Evolutionary conservation across 805 yeast species (phyloP), one percentile per base, ranked within the genome.

Genomic region (Komagataella pseudopastoris): DNA sequence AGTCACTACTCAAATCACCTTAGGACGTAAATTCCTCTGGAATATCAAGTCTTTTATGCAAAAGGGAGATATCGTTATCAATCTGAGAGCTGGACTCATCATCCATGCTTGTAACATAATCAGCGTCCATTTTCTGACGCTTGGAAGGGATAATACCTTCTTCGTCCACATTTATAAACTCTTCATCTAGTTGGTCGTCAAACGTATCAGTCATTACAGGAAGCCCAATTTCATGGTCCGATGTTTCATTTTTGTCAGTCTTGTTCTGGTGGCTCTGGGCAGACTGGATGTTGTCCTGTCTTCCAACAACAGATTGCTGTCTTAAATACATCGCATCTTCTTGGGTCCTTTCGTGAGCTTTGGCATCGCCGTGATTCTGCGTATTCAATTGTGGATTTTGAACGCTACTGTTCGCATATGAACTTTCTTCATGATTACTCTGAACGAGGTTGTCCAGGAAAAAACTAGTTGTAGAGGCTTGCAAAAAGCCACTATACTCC

Each of bases 401-500:
- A 30, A 30, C 39, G 6, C 14, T 30, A 14, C 39, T 30, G 39
- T 10, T 30, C 4, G 14, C 39, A 30, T 30, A 30, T 14, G 14
- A 12, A 30, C 14, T 30, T 30, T 30, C 39, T 30, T 30, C 39
- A 30, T 14, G 10, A 30, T 10, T 30, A 30, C 39, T 30, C 4
- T 30, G 39, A 12, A 30, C 39, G 14, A 14, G 39, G 14, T 30
- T 6, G 39, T 30, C 39, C 8, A 30, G 14, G 2, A 10, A 14
- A 30, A 30, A 30, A 30, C 12, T 30, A 30, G 39, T 14, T 10
- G 39, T 30, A 8, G 39, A 30, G 14, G 39, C 39, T 30, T 10
- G 39, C 39, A 30, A 30, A 54, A 74, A 75, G 0, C 83, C 82
- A 4, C 83, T 82, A 14, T 79, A 63, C 59, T 83, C 88, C 23